Conservation (phyloP, 2,329 filamentous ascomycete genomes). For the Trichophyton rubrum region DNA sequence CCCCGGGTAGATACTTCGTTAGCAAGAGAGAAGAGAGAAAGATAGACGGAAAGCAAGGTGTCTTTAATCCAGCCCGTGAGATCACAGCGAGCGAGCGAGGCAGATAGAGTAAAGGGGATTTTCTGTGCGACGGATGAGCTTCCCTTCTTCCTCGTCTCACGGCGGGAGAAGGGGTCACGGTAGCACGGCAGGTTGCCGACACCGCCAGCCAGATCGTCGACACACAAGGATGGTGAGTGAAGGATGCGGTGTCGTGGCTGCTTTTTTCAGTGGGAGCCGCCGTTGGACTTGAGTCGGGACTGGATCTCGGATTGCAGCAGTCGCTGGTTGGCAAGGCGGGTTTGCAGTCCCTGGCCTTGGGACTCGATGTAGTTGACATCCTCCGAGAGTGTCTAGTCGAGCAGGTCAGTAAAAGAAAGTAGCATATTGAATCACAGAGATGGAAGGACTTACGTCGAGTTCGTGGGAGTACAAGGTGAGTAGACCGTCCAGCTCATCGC, state of each 20-base stretch:
- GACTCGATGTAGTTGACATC: constrained; percentile 97
- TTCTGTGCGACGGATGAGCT: background rate
- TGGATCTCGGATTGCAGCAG: constrained; percentile 81
- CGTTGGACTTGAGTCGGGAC: constrained; percentile 72
- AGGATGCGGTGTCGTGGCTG: background rate
- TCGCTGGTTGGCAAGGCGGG: constrained; percentile 95
- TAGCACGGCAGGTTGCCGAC: background rate
- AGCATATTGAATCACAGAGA: background rate
- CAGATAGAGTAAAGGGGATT: background rate
- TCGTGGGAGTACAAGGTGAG: constrained; percentile 92
- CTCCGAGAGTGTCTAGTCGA: constrained; percentile 66
- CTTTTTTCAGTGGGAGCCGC: constrained; percentile 28
- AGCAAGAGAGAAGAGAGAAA: background rate
- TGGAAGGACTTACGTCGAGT: constrained; percentile 55
- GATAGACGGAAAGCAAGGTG: background rate
- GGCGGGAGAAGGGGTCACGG: background rate
- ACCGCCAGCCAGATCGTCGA: background rate
- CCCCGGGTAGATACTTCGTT: background rate
- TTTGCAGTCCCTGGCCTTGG: constrained; percentile 89
- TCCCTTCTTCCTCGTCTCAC: background rate
- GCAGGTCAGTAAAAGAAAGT: constrained; percentile 8
- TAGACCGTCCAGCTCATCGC: constrained; percentile 88
- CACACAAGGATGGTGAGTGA: background rate
- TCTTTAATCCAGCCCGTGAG: background rate
- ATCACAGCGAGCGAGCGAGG: background rate